These are phyloP conservation scores for Citrullus mucosospermus DNA, from an alignment of 306 rosid genomes.

Conservation along the genomic window DNA sequence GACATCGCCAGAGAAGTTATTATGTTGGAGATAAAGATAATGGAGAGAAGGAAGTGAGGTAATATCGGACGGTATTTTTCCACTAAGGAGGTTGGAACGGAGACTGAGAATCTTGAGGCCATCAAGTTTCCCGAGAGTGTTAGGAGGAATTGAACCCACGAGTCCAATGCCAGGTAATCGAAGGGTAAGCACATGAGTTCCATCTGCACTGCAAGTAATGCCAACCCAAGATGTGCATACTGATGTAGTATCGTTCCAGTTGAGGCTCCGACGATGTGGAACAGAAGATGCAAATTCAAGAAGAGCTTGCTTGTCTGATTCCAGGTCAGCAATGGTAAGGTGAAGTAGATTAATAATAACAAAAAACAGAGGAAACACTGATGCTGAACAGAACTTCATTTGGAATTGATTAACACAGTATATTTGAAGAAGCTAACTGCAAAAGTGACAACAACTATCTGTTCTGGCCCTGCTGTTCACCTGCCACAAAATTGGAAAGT, in stretches of 20 bases:
- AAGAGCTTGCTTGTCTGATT: slow-evolving; percentile 63
- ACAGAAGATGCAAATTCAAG: slow-evolving; percentile 43
- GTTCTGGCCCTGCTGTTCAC: slow-evolving; percentile 29
- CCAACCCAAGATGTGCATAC: slow-evolving; percentile 64
- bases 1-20: slow-evolving; percentile 73
- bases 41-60: slow-evolving; percentile 73
- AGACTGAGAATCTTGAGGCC: slow-evolving; percentile 64
- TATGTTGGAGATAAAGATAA: slow-evolving; percentile 59
- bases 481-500: slow-evolving; percentile 10
- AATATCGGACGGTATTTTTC: slow-evolving; percentile 57
- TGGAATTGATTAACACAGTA: slow-evolving; percentile 17
- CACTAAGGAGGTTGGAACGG: slow-evolving; percentile 66
- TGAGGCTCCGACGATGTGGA: slow-evolving; percentile 57
- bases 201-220: slow-evolving; percentile 30
- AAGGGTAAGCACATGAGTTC: slow-evolving; percentile 35
- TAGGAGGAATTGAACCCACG: slow-evolving; percentile 53
- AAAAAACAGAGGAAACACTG: slow-evolving; percentile 30
- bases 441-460: slow-evolving; percentile 12
- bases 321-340: slow-evolving; percentile 43
- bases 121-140: slow-evolving; percentile 70
- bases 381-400: slow-evolving; percentile 41
- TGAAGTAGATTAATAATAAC: slow-evolving; percentile 28
- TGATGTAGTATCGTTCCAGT: slow-evolving; percentile 36
- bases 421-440: slow-evolving; percentile 15
- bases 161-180: slow-evolving; percentile 86